A percentile compares a stretch with the other conserved stretches of the same genome.
Conservation (phyloP, 805 yeast genomes). For the Metschnikowia picachoensis region DNA sequence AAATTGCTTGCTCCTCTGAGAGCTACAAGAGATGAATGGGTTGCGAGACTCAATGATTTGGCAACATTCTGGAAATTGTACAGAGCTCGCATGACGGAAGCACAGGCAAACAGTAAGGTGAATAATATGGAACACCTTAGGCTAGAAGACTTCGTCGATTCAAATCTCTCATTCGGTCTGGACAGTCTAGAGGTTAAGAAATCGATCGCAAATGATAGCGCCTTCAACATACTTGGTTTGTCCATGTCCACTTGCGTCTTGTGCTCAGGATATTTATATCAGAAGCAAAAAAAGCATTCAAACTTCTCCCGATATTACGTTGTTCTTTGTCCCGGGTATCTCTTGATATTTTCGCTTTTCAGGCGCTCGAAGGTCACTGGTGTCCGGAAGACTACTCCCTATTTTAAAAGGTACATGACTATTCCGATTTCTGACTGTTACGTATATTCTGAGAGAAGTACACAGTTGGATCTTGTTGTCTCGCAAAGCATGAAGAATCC, state of each 20-base stretch:
- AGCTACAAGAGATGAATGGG: conserved; percentile 61
- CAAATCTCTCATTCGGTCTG: conserved; percentile 42
- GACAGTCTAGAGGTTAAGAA: conserved; percentile 19
- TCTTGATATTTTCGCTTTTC: conserved; percentile 54
- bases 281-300: conserved; percentile 66
- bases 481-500: conserved; percentile 46
- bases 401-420: conserved; percentile 50
- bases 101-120: conserved; percentile 35
- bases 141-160: conserved; percentile 55
- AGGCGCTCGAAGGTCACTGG: conserved; percentile 45
- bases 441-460: conserved; percentile 65
- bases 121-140: conserved; percentile 45
- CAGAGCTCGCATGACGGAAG: conserved; percentile 36
- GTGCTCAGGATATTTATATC: conserved; percentile 63
- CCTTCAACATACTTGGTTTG: conserved; percentile 54
- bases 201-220: conserved; percentile 47
- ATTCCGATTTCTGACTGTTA: conserved; percentile 68
- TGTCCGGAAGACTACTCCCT: conserved; percentile 42
- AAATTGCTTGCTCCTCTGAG: conserved; percentile 55
- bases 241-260: conserved; percentile 59
- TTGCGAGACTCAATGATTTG: conserved; percentile 42
- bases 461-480: conserved; percentile 52
- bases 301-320: conserved; percentile 60
- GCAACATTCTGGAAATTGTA: conserved; percentile 56
- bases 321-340: conserved; percentile 65